phyloP scores from a whole-genome alignment of 768 basidiomycete genomes.

The Macrocybe gigantea region DNA sequence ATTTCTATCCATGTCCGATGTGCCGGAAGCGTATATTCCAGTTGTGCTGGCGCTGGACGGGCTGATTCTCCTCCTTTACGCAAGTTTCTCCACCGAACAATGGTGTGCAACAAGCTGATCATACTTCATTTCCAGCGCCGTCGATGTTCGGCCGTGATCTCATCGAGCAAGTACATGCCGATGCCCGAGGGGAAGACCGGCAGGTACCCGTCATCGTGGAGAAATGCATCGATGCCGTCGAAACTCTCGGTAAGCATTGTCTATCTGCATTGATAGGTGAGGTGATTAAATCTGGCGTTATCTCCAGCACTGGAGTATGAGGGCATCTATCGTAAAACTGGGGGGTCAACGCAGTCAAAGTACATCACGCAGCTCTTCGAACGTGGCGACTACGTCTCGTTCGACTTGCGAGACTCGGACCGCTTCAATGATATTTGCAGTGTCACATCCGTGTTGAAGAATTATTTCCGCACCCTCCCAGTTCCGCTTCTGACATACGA shows the following conservation, averaged over 20 bases:
- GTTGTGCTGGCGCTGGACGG: constrained; percentile 8
- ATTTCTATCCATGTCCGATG: constrained; percentile 88
- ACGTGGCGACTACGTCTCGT: constrained; percentile 81
- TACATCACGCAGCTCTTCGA: constrained; percentile 93
- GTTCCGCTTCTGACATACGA: constrained; percentile 87
- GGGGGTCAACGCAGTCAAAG: constrained; percentile 89
- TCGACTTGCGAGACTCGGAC: constrained; percentile 83
- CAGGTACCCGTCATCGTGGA: constrained; percentile 85
- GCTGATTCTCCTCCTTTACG: constrained; percentile 34
- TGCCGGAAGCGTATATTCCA: constrained; percentile 52
- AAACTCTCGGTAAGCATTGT: constrained; percentile 60
- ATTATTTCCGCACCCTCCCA: constrained; percentile 91
- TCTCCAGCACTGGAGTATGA: constrained; percentile 84
- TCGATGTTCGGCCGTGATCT: constrained; percentile 94
- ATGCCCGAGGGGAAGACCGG: constrained; percentile 52
- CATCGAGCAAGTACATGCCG: constrained; percentile 72
- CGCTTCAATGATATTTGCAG: constrained; percentile 97
- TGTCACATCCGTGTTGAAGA: constrained; percentile 94
- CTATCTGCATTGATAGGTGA: not conserved
- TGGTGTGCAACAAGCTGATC: constrained; percentile 8
- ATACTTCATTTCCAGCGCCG: constrained; percentile 41
- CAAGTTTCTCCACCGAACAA: constrained; percentile 20
- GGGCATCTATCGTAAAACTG: constrained; percentile 97
- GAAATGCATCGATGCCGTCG: constrained; percentile 95
- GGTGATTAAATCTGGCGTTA: not conserved